Conservation (phyloP, 257 asterid genomes). For the Salvia rosmarinus region DNA sequence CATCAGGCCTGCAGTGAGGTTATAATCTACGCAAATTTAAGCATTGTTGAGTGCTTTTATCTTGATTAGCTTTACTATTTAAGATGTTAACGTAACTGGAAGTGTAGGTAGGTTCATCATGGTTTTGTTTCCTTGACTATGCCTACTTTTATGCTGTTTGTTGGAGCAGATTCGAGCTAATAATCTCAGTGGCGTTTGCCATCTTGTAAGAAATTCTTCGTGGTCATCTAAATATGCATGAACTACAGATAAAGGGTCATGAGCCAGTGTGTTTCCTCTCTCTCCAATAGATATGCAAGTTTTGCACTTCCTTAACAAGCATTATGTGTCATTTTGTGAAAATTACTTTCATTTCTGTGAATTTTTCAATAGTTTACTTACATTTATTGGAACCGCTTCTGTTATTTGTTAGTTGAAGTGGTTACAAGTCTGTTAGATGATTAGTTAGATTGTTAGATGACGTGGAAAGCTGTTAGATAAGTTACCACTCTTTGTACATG, state of each 20-base stretch:
- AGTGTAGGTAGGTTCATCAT: too few relatives aligned
- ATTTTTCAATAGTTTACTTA: background rate
- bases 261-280: slow-evolving; percentile 59
- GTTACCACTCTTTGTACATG: too few relatives aligned
- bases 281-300: background rate
- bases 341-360: background rate
- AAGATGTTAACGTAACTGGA: too few relatives aligned
- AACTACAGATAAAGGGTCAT: slow-evolving; percentile 33
- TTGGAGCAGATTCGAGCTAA: slow-evolving; percentile 73
- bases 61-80: background rate
- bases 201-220: slow-evolving; percentile 79
- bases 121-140: too few relatives aligned
- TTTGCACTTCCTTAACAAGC: background rate
- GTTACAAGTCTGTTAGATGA: too few relatives aligned
- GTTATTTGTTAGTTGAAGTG: too few relatives aligned
- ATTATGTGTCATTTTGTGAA: too few relatives aligned
- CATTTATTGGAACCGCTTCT: background rate
- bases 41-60: background rate
- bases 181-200: slow-evolving; percentile 95
- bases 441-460: too few relatives aligned
- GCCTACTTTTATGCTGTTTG: background rate
- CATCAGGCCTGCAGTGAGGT: slow-evolving; percentile 98
- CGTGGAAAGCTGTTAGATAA: too few relatives aligned
- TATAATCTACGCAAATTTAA: background rate
- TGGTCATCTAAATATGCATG: slow-evolving; percentile 63